phyloP scores from a whole-genome alignment of 179 eudicot species.

The Actinidia arguta region DNA sequence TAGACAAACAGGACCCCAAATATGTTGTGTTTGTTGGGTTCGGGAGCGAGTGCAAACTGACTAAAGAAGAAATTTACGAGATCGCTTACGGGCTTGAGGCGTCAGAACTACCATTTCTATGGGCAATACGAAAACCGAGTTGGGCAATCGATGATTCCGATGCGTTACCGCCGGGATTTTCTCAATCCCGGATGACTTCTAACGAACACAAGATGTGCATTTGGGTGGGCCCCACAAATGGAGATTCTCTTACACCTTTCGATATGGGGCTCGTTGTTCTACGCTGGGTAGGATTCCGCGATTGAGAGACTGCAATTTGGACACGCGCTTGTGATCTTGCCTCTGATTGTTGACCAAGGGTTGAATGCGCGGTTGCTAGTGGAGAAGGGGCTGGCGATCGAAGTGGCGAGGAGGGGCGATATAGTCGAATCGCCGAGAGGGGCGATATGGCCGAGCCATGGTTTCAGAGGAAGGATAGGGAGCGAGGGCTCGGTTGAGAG shows the following conservation, averaged over 20 bases:
- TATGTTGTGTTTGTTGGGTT: constrained; percentile 62
- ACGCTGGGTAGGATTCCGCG: constrained; percentile 34
- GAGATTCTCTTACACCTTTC: constrained; percentile 38
- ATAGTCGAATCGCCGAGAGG: constrained; percentile 32
- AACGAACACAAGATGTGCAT: constrained; percentile 26
- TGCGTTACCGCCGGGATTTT: constrained; percentile 22
- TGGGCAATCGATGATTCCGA: constrained; percentile 17
- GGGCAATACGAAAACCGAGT: constrained; percentile 28
- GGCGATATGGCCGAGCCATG: constrained; percentile 33
- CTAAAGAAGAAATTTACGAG: constrained; percentile 25
- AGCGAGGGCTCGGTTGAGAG: constrained; percentile 27
- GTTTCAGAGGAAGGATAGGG: constrained; percentile 32
- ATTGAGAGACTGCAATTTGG: constrained; percentile 32
- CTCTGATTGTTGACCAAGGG: constrained; percentile 26
- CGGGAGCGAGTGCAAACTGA: constrained; percentile 49
- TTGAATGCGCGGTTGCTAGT: constrained; percentile 33
- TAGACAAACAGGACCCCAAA: constrained; percentile 35
- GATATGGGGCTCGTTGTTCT: constrained; percentile 30
- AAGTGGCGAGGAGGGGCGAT: constrained; percentile 36
- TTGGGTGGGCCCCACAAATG: constrained; percentile 44
- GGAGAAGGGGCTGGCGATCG: constrained; percentile 44
- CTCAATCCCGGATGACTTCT: not conserved
- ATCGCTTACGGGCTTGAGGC: constrained; percentile 35
- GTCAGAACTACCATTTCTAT: constrained; percentile 34
- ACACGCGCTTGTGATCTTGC: constrained; percentile 28